Conservation (phyloP, 495 filamentous ascomycete species). For the Penicillium paradoxum region DNA sequence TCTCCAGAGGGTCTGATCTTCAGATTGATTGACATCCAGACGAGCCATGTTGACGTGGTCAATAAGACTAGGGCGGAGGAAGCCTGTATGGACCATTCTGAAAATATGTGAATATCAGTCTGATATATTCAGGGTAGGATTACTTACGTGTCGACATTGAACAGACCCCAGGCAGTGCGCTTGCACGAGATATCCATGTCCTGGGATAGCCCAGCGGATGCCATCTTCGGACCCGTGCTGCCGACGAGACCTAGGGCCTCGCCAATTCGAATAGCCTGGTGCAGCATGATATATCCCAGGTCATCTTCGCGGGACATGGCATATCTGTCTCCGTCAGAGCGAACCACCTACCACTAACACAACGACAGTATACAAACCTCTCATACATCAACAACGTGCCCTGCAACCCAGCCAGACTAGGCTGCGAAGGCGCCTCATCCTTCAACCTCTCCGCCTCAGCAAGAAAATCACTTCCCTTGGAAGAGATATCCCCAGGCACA, state of each 20-base stretch:
- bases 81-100: conserved; percentile 40
- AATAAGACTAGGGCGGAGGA: conserved; percentile 37
- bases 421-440: conserved; percentile 17
- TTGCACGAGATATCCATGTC: conserved; percentile 36
- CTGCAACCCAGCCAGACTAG: conserved; percentile 36
- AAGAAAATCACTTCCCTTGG: conserved; percentile 40
- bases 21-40: conserved; percentile 6
- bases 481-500: conserved; percentile 38
- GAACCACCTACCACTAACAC: neutral
- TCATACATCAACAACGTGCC: conserved; percentile 42
- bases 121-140: neutral
- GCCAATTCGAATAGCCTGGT: conserved; percentile 38
- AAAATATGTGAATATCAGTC: neutral
- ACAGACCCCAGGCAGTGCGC: conserved; percentile 41
- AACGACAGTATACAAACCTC: conserved; percentile 17
- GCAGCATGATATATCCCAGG: conserved; percentile 40
- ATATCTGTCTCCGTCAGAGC: conserved; percentile 21
- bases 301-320: conserved; percentile 41
- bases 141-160: conserved; percentile 44
- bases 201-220: conserved; percentile 18
- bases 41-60: conserved; percentile 33
- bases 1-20: conserved; percentile 27
- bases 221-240: conserved; percentile 16
- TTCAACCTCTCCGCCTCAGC: conserved; percentile 39
- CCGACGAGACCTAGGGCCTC: conserved; percentile 36